Evolutionary conservation across 768 basidiomycete species (phyloP), one percentile per base, ranked within the genome.

Genomic region (Lenzites betulinus): DNA sequence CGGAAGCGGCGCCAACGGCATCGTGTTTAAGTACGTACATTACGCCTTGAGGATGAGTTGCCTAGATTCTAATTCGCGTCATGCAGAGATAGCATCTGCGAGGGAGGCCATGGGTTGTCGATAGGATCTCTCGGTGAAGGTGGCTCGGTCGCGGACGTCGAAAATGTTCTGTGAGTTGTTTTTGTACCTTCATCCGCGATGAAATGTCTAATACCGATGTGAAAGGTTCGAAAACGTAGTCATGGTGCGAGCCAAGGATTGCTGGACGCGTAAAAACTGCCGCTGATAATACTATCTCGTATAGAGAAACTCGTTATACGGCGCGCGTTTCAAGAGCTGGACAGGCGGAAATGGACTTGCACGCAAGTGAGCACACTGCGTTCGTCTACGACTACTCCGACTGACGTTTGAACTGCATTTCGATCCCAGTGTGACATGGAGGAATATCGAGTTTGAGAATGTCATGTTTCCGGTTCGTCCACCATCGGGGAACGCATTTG

Each of bases 261-360:
- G n/a, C n/a, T n/a, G n/a, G n/a, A n/a, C n/a, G n/a, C n/a, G n/a
- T n/a, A n/a, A n/a, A n/a, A n/a, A n/a, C n/a, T n/a, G n/a, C n/a
- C n/a, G 51, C n/a, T 7, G 4, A 25, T 18, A 9, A 60, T 7
- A 26, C 15, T 23, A 13, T 35, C 44, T 15, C 8, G 22, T 42
- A 3, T 56, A 85, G 83, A 79, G 79, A 63, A 77, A 79, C 53
- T 70, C 78, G 0, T 70, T 85, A 2, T 86, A 86, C 58, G 85
- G 74, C 7, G 85, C 84, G n/a, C 79, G 85, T 11, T 87, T 86
- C 75, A 86, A 86, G 74, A 86, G 85, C 66, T 86, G 84, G 84
- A 81, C 82, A 0, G 85, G 85, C 0, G 85, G 85, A 33, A 83
- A 83, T 57, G 85, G 86, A 0, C 54, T 81, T 2, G 83, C 83